phyloP scores from a whole-genome alignment of 1,284 basidiomycete genomes.

The Xerocomus subilludens region DNA sequence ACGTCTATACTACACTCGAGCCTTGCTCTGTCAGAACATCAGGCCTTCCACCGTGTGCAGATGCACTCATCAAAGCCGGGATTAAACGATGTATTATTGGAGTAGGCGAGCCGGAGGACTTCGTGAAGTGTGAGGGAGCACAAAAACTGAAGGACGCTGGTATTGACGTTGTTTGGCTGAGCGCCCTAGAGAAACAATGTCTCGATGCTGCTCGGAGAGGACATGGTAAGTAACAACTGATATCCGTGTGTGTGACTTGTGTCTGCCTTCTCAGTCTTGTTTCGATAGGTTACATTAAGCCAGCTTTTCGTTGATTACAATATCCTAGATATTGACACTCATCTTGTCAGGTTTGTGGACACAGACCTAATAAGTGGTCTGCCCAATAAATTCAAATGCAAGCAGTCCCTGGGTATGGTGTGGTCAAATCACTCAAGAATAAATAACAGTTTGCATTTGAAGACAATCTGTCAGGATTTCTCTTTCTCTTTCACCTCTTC shows the following conservation, averaged over 20 bases:
- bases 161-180: slow-evolving; percentile 80
- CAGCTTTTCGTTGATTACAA: slow-evolving; percentile 50
- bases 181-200: slow-evolving; percentile 79
- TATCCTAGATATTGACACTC: slow-evolving; percentile 51
- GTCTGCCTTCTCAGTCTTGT: slow-evolving; percentile 15
- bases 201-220: slow-evolving; percentile 77
- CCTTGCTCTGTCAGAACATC: slow-evolving; percentile 94
- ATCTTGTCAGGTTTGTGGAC: background rate
- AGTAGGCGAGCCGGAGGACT: slow-evolving; percentile 93
- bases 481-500: too few relatives aligned
- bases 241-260: background rate
- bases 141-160: slow-evolving; percentile 78
- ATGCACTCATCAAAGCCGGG: slow-evolving; percentile 81
- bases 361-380: too few relatives aligned
- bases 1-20: slow-evolving; percentile 96
- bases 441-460: background rate
- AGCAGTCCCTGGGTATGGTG: slow-evolving; percentile 45
- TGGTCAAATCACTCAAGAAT: slow-evolving; percentile 51
- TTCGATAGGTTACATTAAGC: slow-evolving; percentile 47
- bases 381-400: slow-evolving; percentile 13
- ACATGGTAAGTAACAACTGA: slow-evolving; percentile 45
- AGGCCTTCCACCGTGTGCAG: slow-evolving; percentile 87
- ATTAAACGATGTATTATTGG: slow-evolving; percentile 89
- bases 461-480: too few relatives aligned
- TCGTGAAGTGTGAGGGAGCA: slow-evolving; percentile 93